phyloP scores from a whole-genome alignment of 257 asterid genomes.

The Forsythia viridissima region DNA sequence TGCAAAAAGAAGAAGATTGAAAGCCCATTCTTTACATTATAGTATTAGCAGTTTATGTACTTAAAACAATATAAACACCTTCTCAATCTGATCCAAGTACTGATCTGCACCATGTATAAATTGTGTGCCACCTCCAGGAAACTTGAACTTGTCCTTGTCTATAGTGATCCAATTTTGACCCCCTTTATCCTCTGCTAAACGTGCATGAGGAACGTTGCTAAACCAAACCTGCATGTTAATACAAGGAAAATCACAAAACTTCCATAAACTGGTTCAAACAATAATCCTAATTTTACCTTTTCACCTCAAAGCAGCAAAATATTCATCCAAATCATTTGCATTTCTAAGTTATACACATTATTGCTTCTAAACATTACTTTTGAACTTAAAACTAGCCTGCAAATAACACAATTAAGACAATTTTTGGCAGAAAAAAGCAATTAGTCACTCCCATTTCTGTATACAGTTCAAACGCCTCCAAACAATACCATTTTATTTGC shows the following conservation, averaged over 20 bases:
- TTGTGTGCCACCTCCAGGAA: constrained; percentile 99
- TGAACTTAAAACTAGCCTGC: background rate
- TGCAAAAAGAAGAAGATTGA: background rate
- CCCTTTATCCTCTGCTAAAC: constrained; percentile 94
- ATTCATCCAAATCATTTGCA: background rate
- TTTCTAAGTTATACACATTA: background rate
- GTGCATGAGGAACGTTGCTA: constrained; percentile 96
- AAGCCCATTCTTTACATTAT: background rate
- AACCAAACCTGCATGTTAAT: constrained; percentile 77
- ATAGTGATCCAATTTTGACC: constrained; percentile 93
- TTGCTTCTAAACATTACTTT: background rate
- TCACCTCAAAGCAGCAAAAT: background rate
- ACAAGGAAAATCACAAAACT: constrained; percentile 4
- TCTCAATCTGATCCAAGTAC: constrained; percentile 89
- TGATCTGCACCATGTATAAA: constrained; percentile 94
- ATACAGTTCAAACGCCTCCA: background rate
- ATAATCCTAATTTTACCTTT: constrained; percentile 1
- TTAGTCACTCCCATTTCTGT: background rate
- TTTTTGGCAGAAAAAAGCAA: background rate
- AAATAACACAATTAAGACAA: background rate
- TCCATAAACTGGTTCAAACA: constrained; percentile 28
- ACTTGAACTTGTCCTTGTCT: constrained; percentile 87
- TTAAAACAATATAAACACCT: constrained; percentile 43
- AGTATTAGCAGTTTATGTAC: background rate
- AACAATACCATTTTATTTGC: background rate